Base-by-base conservation (phyloP, 371 early-diverging fungal species). In the Neoconidiobolus thromboides region DNA sequence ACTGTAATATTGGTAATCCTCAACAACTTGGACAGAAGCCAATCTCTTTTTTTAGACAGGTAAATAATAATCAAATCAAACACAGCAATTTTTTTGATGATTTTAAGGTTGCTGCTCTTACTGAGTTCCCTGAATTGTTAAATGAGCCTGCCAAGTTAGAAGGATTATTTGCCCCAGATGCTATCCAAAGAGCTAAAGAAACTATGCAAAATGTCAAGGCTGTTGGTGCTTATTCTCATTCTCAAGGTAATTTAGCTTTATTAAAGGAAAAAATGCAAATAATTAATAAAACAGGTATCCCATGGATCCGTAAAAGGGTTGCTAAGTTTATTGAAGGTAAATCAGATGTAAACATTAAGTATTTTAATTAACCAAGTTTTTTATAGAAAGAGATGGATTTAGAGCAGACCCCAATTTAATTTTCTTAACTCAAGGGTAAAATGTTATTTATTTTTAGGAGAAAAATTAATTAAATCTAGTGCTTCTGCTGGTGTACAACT, bases 1-100 rank as follows among this genome's bases (percentile, higher is more conserved):
- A 79, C 66, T 93, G 94, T 76, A 97, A 97, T 70, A 96, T 97
- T 64, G 98, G 98, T 62, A 97, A 97, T 73, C 98, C 98, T 47
- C 96, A 97, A 72, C 90, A 91, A 69, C 78, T 97, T 6, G 69
- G 76, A 46, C 97, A 97, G 72, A 82, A 83, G 64, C 97, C 97
- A 26, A 87, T 97, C 69, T 91, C 98, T 26, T 97, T 94, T 67
- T 86, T 91, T 75, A 85, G 98, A 61, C 96, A 96, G 77, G 90
- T 87, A 74, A 41, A 36, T 14, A 6, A 26, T 58, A 15, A 47
- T 51, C 60, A 62, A 1, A 59, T 44, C 15, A 37, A 48, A 7
- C 51, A 67, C 40, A 15, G 10, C 12, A 26, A 44, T n/a, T 43
- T 14, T 55, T 15, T 60, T 55, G 40, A 51, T 6, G 15, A 42